Conservation (phyloP, 2,329 filamentous ascomycete genomes). For the Apiospora saccharicola region DNA sequence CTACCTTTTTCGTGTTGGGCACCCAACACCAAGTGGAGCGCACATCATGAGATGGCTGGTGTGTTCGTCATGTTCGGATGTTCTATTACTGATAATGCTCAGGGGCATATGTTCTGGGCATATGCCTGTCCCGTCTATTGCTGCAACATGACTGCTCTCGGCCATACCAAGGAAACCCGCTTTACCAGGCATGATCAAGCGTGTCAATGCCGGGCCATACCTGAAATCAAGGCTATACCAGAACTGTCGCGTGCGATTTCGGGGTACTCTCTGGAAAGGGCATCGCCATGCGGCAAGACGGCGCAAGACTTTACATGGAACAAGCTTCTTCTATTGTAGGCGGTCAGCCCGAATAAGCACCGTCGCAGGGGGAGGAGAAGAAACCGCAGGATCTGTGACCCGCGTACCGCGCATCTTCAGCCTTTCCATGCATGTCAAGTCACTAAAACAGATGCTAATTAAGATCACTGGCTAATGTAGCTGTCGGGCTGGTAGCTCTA, state of each 20-base stretch:
- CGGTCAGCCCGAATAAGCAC: constrained; percentile 19
- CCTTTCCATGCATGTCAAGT: constrained; percentile 11
- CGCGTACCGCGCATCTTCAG: background rate
- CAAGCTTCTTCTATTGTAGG: constrained; percentile 14
- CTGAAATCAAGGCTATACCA: constrained; percentile 10
- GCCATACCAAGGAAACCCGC: constrained; percentile 17
- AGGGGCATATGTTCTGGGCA: constrained; percentile 11
- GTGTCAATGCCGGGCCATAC: constrained; percentile 17
- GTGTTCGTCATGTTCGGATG: constrained; percentile 11
- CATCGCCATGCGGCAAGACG: constrained; percentile 11
- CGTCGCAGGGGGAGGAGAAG: background rate
- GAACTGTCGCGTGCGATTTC: constrained; percentile 11
- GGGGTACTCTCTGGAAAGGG: constrained; percentile 1
- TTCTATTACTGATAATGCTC: constrained; percentile 4
- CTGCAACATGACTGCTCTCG: constrained; percentile 8
- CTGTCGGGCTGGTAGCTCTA: constrained; percentile 13
- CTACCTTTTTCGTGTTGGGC: constrained; percentile 3
- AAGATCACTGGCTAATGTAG: background rate
- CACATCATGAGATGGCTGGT: constrained; percentile 12
- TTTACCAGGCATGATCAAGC: constrained; percentile 20
- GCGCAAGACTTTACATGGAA: constrained; percentile 14
- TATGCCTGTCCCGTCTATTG: constrained; percentile 13
- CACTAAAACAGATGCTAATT: constrained; percentile 9
- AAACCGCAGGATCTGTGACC: background rate
- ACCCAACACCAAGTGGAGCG: constrained; percentile 8